phyloP scores from a whole-genome alignment of 345 rosid species.

The Bretschneidera sinensis region DNA sequence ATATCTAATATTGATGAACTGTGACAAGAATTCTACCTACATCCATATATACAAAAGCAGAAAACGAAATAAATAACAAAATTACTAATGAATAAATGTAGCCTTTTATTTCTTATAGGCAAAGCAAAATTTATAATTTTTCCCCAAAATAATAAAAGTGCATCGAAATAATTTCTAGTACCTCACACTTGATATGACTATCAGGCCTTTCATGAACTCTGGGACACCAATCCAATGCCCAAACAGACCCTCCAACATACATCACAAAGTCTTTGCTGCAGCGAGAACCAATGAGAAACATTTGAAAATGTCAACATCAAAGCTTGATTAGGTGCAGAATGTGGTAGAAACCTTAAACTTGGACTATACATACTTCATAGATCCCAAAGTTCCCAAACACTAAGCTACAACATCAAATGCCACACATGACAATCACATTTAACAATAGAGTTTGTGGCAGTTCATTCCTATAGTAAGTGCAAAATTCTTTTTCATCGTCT shows the following conservation, averaged over 20 bases:
- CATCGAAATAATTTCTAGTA: slow-evolving; percentile 17
- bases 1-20: background rate
- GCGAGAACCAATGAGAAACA: slow-evolving; percentile 7
- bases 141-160: background rate
- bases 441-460: background rate
- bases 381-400: background rate
- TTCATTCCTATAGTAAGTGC: background rate
- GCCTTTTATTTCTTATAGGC: slow-evolving; percentile 1
- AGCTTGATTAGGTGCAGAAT: background rate
- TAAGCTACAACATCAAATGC: slow-evolving; percentile 8
- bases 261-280: slow-evolving; percentile 81
- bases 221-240: slow-evolving; percentile 97
- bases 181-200: slow-evolving; percentile 60
- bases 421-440: background rate
- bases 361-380: background rate
- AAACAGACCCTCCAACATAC: slow-evolving; percentile 85
- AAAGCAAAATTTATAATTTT: no score
- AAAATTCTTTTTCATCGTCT: slow-evolving; percentile 10
- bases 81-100: background rate
- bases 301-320: background rate
- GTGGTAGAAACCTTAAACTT: slow-evolving; percentile 1
- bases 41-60: background rate
- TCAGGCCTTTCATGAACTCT: slow-evolving; percentile 42
- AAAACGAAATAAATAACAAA: background rate
- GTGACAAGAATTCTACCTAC: background rate